phyloP scores from a whole-genome alignment of 495 filamentous ascomycete genomes.

The Daldinia childiae region DNA sequence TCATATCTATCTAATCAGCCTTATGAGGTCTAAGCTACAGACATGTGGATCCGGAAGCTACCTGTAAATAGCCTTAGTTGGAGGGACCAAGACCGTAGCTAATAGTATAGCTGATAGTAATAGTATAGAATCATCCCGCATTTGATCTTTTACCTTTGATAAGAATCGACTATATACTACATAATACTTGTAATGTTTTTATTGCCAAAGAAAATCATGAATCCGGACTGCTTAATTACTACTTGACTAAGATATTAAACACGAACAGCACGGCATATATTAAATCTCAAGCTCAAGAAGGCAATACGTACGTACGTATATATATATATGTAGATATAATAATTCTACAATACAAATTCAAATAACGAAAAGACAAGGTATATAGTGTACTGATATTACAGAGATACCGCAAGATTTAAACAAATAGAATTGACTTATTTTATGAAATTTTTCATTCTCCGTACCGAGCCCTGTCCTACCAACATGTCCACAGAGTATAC shows the following conservation, averaged over 20 bases:
- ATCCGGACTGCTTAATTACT: no score
- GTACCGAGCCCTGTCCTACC: slow-evolving; percentile 17
- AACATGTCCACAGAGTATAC: slow-evolving; percentile 16
- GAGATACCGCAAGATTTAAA: neutral
- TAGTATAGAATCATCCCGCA: no score
- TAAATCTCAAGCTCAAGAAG: no score
- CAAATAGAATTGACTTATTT: slow-evolving; percentile 6
- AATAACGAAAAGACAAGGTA: neutral
- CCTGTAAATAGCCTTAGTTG: neutral
- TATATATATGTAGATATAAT: neutral
- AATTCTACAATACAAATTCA: neutral
- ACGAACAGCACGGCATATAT: no score
- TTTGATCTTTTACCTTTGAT: no score
- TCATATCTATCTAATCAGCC: neutral
- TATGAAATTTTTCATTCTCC: slow-evolving; percentile 24
- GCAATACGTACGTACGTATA: neutral
- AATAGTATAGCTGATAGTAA: no score
- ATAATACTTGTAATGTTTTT: no score
- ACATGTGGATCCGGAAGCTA: neutral
- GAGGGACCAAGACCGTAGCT: no score
- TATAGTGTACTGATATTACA: neutral
- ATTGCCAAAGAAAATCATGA: no score
- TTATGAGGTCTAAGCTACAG: neutral
- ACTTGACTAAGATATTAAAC: no score
- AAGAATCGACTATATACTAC: no score